Conservation (phyloP, 169 alveolate genomes). For the Plasmodium gallinaceum region DNA sequence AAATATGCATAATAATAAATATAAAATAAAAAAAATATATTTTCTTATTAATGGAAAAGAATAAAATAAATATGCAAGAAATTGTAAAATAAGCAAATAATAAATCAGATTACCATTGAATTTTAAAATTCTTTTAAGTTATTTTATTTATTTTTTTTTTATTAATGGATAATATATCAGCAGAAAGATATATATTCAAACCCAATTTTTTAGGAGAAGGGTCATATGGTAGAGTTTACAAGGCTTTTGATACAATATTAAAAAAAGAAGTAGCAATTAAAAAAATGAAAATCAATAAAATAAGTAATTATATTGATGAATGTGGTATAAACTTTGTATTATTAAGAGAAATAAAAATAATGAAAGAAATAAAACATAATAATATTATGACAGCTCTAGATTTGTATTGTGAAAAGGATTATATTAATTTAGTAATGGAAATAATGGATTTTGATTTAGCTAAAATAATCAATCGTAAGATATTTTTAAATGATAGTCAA, state of each 20-base stretch:
- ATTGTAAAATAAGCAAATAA: no score
- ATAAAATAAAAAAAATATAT: no score
- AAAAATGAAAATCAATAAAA: constrained; percentile 90
- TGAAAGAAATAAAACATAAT: constrained; percentile 92
- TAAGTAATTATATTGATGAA: constrained; percentile 85
- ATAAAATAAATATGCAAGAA: no score
- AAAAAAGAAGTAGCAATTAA: constrained; percentile 93
- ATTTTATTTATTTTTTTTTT: no score
- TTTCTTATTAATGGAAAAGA: no score
- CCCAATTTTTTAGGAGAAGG: constrained; percentile 96
- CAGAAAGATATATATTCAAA: constrained; percentile 82
- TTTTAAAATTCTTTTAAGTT: no score
- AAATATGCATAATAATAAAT: no score
- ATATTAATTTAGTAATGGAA: constrained; percentile 93
- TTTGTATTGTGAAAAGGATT: constrained; percentile 89
- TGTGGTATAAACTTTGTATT: constrained; percentile 93
- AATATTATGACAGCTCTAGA: constrained; percentile 92
- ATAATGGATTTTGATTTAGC: constrained; percentile 94
- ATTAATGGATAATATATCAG: constrained; percentile 55
- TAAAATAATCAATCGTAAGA: constrained; percentile 89
- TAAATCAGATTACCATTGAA: no score
- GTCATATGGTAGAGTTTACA: constrained; percentile 96
- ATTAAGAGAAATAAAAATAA: constrained; percentile 93
- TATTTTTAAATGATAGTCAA: constrained; percentile 91
- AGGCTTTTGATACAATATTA: constrained; percentile 90